phyloP scores from a whole-genome alignment of 352 stramenopile genomes.

The Peronospora destructor region DNA sequence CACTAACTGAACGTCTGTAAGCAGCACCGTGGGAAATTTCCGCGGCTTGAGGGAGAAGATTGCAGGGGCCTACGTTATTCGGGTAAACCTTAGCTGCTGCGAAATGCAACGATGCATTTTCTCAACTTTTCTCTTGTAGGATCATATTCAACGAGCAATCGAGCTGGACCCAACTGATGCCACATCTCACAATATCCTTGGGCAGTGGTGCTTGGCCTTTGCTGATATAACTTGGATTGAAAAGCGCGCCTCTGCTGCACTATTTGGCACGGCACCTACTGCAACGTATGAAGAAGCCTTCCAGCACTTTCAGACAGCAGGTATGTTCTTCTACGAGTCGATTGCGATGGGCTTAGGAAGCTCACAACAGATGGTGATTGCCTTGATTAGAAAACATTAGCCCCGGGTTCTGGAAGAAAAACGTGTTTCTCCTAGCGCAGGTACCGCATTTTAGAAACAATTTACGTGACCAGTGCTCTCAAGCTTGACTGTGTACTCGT shows the following conservation, averaged over 20 bases:
- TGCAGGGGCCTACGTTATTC: constrained; percentile 56
- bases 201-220: constrained; percentile 74
- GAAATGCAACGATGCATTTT: not conserved
- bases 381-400: constrained; percentile 42
- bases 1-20: not conserved
- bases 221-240: constrained; percentile 76
- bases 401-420: constrained; percentile 76
- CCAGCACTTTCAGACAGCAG: constrained; percentile 43
- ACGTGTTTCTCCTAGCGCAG: constrained; percentile 54
- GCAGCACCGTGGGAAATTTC: constrained; percentile 53
- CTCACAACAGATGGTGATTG: constrained; percentile 5
- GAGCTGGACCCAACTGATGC: constrained; percentile 57
- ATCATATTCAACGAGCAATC: constrained; percentile 63
- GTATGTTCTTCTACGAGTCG: constrained; percentile 15
- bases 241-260: constrained; percentile 47
- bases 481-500: not conserved
- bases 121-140: constrained; percentile 19
- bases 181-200: constrained; percentile 62
- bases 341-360: not conserved
- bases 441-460: constrained; percentile 9
- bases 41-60: constrained; percentile 65
- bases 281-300: constrained; percentile 61
- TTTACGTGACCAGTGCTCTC: not conserved
- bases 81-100: constrained; percentile 21
- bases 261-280: constrained; percentile 58